Percentiles rank a stretch among this genome's conserved stretches.
Conservation (phyloP, 225 moss, liverwort and hornwort species). For the Bryum argenteum region DNA sequence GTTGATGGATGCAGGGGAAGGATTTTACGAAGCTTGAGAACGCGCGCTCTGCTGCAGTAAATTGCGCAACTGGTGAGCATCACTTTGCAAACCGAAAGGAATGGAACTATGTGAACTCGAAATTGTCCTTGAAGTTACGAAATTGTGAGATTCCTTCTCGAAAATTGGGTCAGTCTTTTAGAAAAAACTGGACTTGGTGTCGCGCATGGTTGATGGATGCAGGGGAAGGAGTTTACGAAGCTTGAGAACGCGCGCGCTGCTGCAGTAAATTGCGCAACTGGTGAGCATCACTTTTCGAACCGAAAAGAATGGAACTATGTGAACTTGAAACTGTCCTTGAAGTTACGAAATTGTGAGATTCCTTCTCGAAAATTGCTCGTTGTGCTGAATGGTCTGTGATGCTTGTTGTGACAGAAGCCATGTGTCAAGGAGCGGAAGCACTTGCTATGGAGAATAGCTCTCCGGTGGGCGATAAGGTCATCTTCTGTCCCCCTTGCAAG, state of each 20-base stretch:
- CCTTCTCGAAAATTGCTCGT: too few species aligned
- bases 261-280: slow-evolving; percentile 12
- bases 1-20: neutral
- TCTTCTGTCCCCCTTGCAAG: slow-evolving; percentile 21
- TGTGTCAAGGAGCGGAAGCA: neutral
- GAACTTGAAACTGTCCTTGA: too few species aligned
- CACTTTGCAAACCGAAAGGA: neutral
- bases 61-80: slow-evolving; percentile 22
- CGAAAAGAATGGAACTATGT: neutral
- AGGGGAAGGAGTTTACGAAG: neutral
- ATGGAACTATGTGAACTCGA: neutral
- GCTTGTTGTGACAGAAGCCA: neutral
- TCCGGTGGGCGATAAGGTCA: slow-evolving; percentile 17
- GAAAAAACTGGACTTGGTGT: neutral
- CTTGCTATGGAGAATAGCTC: slow-evolving; percentile 23
- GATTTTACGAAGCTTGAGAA: neutral
- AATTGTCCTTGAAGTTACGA: too few species aligned
- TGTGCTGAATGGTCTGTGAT: neutral
- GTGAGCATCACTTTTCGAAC: slow-evolving; percentile 1
- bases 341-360: too few species aligned
- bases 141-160: too few species aligned
- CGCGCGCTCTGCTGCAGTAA: slow-evolving; percentile 19
- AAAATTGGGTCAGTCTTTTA: too few species aligned
- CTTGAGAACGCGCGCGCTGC: slow-evolving; percentile 18
- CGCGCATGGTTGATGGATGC: neutral